Percentiles rank a stretch among this genome's conserved stretches.
Evolutionary conservation across 768 basidiomycete genomes (phyloP).

Genomic region (Phylloporus sp.): DNA sequence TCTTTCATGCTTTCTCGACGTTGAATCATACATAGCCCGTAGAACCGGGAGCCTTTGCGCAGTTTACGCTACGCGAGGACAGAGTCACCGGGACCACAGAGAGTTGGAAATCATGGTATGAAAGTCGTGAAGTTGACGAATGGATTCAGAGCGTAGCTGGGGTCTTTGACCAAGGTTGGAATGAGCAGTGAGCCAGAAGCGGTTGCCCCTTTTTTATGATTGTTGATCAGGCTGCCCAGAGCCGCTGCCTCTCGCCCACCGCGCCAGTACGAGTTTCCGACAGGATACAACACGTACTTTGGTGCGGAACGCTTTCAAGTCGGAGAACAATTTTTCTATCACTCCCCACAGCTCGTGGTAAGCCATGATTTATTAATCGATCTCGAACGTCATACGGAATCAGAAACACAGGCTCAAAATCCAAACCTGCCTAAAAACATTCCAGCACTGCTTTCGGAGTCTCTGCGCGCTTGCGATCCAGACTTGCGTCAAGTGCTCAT

Average conservation of each 20-base stretch:
- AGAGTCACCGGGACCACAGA: slow-evolving; percentile 66
- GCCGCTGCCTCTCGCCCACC: slow-evolving; percentile 50
- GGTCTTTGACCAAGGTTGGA: slow-evolving; percentile 83
- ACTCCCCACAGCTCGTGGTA: slow-evolving; percentile 54
- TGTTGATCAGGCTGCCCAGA: slow-evolving; percentile 33
- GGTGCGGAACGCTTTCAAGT: slow-evolving; percentile 75
- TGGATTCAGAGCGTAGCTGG: slow-evolving; percentile 89
- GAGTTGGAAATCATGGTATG: slow-evolving; percentile 78
- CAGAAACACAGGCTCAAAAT: slow-evolving; percentile 42
- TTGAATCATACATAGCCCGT: slow-evolving; percentile 53
- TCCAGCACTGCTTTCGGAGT: slow-evolving; percentile 67
- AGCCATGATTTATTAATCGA: slow-evolving; percentile 11
- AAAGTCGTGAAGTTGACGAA: slow-evolving; percentile 81
- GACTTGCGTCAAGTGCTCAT: slow-evolving; percentile 88
- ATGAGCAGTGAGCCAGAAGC: slow-evolving; percentile 62
- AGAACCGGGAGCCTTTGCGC: slow-evolving; percentile 59
- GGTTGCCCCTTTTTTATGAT: background rate
- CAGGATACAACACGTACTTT: slow-evolving; percentile 84
- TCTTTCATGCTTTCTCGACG: background rate
- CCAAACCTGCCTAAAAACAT: slow-evolving; percentile 71
- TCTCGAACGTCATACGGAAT: slow-evolving; percentile 7
- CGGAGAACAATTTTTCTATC: slow-evolving; percentile 87
- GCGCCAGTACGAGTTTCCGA: slow-evolving; percentile 90
- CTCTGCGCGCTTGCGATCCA: slow-evolving; percentile 81
- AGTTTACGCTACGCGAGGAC: slow-evolving; percentile 71